These are phyloP conservation scores for Starmerella bombicola DNA, from an alignment of 805 yeast genomes.

Conservation along the genomic window DNA sequence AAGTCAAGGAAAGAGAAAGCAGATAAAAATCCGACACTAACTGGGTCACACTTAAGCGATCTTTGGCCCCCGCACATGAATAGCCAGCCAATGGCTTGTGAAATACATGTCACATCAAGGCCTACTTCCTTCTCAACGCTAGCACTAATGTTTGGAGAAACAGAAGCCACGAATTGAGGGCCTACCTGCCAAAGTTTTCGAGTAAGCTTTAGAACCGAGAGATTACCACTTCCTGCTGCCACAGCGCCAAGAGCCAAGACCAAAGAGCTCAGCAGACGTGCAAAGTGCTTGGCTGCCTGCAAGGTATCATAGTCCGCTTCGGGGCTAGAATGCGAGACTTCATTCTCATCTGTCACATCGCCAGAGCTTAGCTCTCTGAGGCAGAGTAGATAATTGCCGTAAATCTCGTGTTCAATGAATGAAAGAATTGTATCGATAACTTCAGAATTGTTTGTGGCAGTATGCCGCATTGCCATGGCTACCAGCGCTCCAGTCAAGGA, in stretches of 20 bases:
- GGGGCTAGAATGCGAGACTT: neutral
- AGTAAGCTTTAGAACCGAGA: constrained; percentile 60
- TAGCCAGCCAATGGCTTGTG: constrained; percentile 73
- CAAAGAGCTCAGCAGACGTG: constrained; percentile 29
- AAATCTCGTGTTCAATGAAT: constrained; percentile 39
- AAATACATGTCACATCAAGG: constrained; percentile 66
- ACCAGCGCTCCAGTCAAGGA: constrained; percentile 52
- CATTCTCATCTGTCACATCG: neutral
- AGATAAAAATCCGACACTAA: constrained; percentile 56
- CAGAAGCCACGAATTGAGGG: constrained; percentile 9
- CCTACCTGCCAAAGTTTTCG: constrained; percentile 39
- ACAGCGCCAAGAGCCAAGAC: constrained; percentile 56
- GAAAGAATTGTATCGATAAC: constrained; percentile 40
- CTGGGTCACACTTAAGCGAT: constrained; percentile 51
- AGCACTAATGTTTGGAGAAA: neutral
- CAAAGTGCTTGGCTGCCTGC: constrained; percentile 1
- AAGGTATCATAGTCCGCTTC: neutral
- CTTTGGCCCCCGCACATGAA: constrained; percentile 90
- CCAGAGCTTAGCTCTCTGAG: neutral
- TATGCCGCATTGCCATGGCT: constrained; percentile 62
- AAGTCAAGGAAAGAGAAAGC: constrained; percentile 34
- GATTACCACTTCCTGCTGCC: constrained; percentile 87
- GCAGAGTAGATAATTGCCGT: constrained; percentile 31
- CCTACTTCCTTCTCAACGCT: constrained; percentile 31
- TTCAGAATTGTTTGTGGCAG: constrained; percentile 47